These are phyloP conservation scores for Aspergillus puulaauensis DNA, from an alignment of 2,329 filamentous ascomycete genomes.

Conservation along the genomic window DNA sequence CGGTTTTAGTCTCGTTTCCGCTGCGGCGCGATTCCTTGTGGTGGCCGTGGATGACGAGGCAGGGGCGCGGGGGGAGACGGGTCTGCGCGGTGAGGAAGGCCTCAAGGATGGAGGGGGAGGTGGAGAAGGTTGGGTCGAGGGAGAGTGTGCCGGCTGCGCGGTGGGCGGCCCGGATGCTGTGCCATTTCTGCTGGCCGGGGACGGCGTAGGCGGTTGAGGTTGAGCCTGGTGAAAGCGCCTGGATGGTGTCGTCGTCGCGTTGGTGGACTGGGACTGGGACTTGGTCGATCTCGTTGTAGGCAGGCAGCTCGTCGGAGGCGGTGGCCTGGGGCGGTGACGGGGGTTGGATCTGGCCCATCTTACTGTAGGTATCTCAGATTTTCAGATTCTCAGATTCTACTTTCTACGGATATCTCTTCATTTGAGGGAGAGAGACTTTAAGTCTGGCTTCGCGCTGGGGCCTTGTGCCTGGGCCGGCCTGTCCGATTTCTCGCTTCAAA, in stretches of 20 bases:
- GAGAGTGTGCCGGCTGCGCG: conserved; percentile 4
- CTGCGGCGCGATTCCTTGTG: conserved; percentile 45
- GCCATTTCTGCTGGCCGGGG: conserved; percentile 3
- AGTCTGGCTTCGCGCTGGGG: no score
- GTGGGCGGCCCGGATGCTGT: conserved; percentile 5
- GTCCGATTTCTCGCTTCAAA: no score
- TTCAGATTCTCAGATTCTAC: no score
- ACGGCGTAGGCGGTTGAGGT: conserved; percentile 2
- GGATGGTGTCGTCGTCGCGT: not conserved
- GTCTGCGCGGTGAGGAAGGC: conserved; percentile 39
- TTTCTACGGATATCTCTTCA: no score
- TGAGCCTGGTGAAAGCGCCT: not conserved
- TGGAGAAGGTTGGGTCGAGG: conserved; percentile 11
- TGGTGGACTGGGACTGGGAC: not conserved
- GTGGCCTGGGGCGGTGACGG: not conserved
- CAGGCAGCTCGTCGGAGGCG: not conserved
- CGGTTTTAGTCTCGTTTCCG: conserved; percentile 20
- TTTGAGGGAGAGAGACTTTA: no score
- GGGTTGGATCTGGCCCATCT: not conserved
- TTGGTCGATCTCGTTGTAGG: not conserved
- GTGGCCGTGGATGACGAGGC: conserved; percentile 54
- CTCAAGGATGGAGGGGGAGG: conserved; percentile 35
- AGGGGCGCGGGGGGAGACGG: conserved; percentile 52
- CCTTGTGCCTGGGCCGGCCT: no score
- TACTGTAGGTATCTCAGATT: not conserved